phyloP scores from a whole-genome alignment of 2,329 filamentous ascomycete genomes.

The Penicillium sumatraense region DNA sequence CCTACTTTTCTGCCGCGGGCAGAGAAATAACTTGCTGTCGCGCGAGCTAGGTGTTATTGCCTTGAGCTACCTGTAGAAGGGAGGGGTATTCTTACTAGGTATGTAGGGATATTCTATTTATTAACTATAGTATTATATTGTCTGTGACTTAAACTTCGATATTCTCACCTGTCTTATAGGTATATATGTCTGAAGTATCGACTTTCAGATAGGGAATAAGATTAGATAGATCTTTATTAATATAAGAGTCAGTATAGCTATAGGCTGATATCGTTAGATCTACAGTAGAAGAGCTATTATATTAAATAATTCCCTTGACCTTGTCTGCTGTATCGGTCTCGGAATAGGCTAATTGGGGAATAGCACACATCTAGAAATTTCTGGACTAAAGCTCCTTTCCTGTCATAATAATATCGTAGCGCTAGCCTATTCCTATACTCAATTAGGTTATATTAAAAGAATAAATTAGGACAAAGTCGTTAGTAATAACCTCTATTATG shows the following conservation, averaged over 20 bases:
- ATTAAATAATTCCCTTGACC: constrained; percentile 10
- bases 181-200: constrained; percentile 16
- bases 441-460: constrained; percentile 6
- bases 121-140: constrained; percentile 14
- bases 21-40: constrained; percentile 33
- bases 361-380: constrained; percentile 50
- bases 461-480: constrained; percentile 13
- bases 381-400: constrained; percentile 31
- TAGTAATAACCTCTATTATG: constrained; percentile 9
- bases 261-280: constrained; percentile 28
- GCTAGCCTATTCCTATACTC: not conserved
- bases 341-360: constrained; percentile 5
- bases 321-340: constrained; percentile 4
- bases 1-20: constrained; percentile 28
- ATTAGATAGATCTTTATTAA: constrained; percentile 28
- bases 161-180: constrained; percentile 4
- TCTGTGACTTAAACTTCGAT: constrained; percentile 8
- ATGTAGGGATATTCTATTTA: constrained; percentile 29
- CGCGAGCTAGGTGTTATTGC: constrained; percentile 34
- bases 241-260: constrained; percentile 25
- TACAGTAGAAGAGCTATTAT: constrained; percentile 18
- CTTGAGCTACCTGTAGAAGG: constrained; percentile 39
- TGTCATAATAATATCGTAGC: no score
- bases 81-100: constrained; percentile 50
- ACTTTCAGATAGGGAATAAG: constrained; percentile 29